Percentiles rank a stretch among this genome's conserved stretches.
phyloP scores from a whole-genome alignment of 2,329 filamentous ascomycete species.

The Pseudocercospora macadamiae region DNA sequence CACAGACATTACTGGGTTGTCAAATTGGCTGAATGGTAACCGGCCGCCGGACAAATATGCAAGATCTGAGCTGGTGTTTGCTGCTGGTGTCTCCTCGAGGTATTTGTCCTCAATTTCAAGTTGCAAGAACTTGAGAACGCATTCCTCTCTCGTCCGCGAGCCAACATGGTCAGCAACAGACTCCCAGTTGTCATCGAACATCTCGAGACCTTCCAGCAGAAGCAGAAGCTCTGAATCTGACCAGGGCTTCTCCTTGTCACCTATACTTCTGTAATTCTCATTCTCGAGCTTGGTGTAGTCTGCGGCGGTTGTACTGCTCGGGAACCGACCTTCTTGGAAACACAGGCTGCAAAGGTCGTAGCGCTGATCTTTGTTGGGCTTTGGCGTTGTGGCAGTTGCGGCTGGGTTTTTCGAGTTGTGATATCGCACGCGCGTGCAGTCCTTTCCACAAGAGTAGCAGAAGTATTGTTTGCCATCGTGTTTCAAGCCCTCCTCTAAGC shows the following conservation, averaged over 20 bases:
- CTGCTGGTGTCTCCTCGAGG: slow-evolving; percentile 64
- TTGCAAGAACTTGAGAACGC: slow-evolving; percentile 93
- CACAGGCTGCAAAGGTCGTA: slow-evolving; percentile 92
- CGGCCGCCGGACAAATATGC: slow-evolving; percentile 72
- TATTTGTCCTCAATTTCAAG: slow-evolving; percentile 98
- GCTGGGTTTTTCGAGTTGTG: slow-evolving; percentile 67
- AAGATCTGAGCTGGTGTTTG: slow-evolving; percentile 62
- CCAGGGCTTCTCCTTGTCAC: slow-evolving; percentile 87
- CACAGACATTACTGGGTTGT: slow-evolving; percentile 96
- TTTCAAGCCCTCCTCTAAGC: slow-evolving; percentile 61
- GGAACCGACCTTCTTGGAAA: slow-evolving; percentile 81
- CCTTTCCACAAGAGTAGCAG: slow-evolving; percentile 89
- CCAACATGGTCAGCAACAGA: slow-evolving; percentile 90
- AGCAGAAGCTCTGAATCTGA: slow-evolving; percentile 86
- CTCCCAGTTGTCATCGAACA: slow-evolving; percentile 95
- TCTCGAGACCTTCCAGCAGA: slow-evolving; percentile 86
- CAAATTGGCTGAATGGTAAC: slow-evolving; percentile 85
- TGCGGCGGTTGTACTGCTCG: slow-evolving; percentile 72
- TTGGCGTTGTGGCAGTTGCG: slow-evolving; percentile 47
- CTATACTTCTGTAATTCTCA: slow-evolving; percentile 74
- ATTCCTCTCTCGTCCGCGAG: slow-evolving; percentile 90
- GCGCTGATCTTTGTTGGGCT: slow-evolving; percentile 64
- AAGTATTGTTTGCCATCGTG: slow-evolving; percentile 69
- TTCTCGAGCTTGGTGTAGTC: slow-evolving; percentile 92
- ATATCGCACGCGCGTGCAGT: slow-evolving; percentile 76